These are phyloP conservation scores for Thermothielavioides terrestris DNA, from an alignment of 495 filamentous ascomycete species.

Conservation along the genomic window DNA sequence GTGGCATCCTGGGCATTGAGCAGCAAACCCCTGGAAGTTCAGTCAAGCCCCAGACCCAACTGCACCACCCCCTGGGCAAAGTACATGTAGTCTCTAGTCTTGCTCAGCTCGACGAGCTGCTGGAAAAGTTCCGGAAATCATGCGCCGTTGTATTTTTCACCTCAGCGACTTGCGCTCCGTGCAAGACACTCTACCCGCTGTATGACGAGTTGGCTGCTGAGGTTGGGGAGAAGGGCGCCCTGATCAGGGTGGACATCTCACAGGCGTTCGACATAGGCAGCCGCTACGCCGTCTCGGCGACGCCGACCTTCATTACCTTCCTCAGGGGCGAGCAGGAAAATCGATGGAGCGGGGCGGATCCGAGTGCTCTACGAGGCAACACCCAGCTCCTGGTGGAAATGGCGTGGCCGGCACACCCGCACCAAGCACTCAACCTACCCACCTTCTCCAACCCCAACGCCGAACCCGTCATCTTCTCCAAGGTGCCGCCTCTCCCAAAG, in stretches of 20 bases:
- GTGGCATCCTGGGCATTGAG: slow-evolving; percentile 45
- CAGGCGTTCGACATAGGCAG: slow-evolving; percentile 54
- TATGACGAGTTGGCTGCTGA: slow-evolving; percentile 76
- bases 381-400: slow-evolving; percentile 66
- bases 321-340: slow-evolving; percentile 66
- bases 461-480: slow-evolving; percentile 64
- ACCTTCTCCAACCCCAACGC: slow-evolving; percentile 54
- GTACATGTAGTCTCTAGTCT: slow-evolving; percentile 36
- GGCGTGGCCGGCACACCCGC: slow-evolving; percentile 70
- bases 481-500: slow-evolving; percentile 76
- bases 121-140: slow-evolving; percentile 50
- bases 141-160: slow-evolving; percentile 92
- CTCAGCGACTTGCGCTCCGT: slow-evolving; percentile 75
- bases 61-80: slow-evolving; percentile 21
- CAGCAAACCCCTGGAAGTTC: slow-evolving; percentile 24
- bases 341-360: slow-evolving; percentile 72
- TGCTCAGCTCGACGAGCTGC: slow-evolving; percentile 49
- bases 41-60: slow-evolving; percentile 26
- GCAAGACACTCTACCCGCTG: slow-evolving; percentile 72
- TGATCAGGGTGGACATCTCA: slow-evolving; percentile 80
- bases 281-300: slow-evolving; percentile 62
- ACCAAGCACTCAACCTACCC: slow-evolving; percentile 59
- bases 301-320: slow-evolving; percentile 89
- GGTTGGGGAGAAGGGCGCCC: slow-evolving; percentile 54
- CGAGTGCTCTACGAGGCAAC: slow-evolving; percentile 57